Conservation (phyloP, 106 monocot species). For the Dendrobium nobile region DNA sequence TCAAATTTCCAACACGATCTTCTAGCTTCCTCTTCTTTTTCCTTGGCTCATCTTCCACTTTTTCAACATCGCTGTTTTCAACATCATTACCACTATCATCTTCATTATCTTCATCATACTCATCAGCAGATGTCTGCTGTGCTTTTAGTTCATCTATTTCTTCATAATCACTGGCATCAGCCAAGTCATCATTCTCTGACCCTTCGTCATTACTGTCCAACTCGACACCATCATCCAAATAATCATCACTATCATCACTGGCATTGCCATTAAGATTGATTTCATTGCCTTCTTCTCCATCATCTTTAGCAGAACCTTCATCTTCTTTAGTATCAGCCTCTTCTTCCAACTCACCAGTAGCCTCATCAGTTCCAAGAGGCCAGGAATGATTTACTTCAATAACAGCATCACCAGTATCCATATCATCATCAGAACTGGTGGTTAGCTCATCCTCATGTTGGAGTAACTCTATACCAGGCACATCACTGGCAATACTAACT, state of each 20-base stretch:
- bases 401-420: slow-evolving; percentile 16
- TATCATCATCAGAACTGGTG: slow-evolving; percentile 28
- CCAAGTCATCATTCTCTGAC: slow-evolving; percentile 4
- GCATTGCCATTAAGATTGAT: background rate
- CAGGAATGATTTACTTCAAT: slow-evolving; percentile 11
- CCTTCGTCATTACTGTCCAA: slow-evolving; percentile 8
- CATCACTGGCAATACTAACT: slow-evolving; percentile 52
- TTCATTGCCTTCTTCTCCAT: slow-evolving; percentile 1
- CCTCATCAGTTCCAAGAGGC: background rate
- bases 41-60: slow-evolving; percentile 21
- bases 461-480: slow-evolving; percentile 75
- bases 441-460: slow-evolving; percentile 31
- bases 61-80: slow-evolving; percentile 16
- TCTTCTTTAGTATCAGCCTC: slow-evolving; percentile 17
- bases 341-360: slow-evolving; percentile 8
- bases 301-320: slow-evolving; percentile 5
- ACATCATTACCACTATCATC: slow-evolving; percentile 25
- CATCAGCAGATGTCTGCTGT: slow-evolving; percentile 6
- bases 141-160: slow-evolving; percentile 6
- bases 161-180: slow-evolving; percentile 7
- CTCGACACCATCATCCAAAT: slow-evolving; percentile 11
- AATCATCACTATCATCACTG: slow-evolving; percentile 13
- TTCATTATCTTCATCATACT: slow-evolving; percentile 16
- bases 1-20: slow-evolving; percentile 37
- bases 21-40: slow-evolving; percentile 59